phyloP scores from a whole-genome alignment of 805 yeast genomes.

The Zygotorulaspora florentina region DNA sequence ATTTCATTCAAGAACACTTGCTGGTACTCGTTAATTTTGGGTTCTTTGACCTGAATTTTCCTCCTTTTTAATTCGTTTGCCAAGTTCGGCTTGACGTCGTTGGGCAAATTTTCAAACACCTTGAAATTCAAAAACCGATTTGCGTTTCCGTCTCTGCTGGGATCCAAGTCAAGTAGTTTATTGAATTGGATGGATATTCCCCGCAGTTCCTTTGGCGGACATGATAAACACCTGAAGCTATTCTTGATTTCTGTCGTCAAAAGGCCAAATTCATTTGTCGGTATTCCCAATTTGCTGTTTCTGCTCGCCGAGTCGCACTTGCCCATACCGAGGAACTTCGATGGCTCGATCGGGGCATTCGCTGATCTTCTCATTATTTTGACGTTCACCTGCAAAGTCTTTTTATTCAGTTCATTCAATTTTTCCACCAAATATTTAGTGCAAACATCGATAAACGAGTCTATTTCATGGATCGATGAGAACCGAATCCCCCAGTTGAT shows the following conservation, averaged over 20 bases:
- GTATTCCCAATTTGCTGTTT: conserved; percentile 53
- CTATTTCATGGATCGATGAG: conserved; percentile 55
- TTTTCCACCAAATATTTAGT: conserved; percentile 57
- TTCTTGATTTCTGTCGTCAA: conserved; percentile 56
- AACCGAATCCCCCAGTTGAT: conserved; percentile 89
- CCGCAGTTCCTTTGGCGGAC: conserved; percentile 65
- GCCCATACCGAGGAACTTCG: conserved; percentile 85
- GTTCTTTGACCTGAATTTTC: conserved; percentile 6
- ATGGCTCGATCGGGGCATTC: conserved; percentile 68
- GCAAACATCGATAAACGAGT: conserved; percentile 54
- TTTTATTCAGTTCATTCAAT: conserved; percentile 42
- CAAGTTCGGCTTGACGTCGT: conserved; percentile 16
- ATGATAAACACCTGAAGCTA: conserved; percentile 50
- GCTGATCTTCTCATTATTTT: conserved; percentile 61
- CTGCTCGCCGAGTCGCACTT: conserved; percentile 61
- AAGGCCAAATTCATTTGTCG: conserved; percentile 58
- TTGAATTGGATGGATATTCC: conserved; percentile 74
- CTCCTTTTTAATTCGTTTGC: conserved; percentile 17
- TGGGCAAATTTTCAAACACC: conserved; percentile 11
- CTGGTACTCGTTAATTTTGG: conserved; percentile 36
- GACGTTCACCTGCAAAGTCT: conserved; percentile 57
- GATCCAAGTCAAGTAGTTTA: conserved; percentile 44
- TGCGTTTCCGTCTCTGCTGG: conserved; percentile 29
- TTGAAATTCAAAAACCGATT: conserved; percentile 26
- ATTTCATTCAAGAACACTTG: conserved; percentile 59